These are phyloP conservation scores for Marasmius tenuissimus DNA, from an alignment of 1,284 basidiomycete genomes.

Conservation along the genomic window DNA sequence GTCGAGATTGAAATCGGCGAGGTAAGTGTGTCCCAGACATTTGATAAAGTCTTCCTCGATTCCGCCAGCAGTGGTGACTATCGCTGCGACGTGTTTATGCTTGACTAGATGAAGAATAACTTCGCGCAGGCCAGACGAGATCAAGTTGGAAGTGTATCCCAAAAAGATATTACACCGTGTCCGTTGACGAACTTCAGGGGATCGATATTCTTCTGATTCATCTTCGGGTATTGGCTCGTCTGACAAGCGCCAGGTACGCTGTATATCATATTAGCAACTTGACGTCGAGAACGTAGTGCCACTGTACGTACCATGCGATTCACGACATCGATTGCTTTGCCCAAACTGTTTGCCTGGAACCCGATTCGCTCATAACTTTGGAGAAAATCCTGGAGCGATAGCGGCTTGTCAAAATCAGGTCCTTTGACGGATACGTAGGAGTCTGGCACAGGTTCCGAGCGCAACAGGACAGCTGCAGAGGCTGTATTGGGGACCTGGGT, in stretches of 20 bases:
- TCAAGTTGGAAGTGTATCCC: conserved; percentile 98
- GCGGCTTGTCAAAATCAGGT: conserved; percentile 79
- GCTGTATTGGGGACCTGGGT: conserved; percentile 50
- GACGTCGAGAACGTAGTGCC: conserved; percentile 4
- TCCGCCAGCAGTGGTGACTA: conserved; percentile 98
- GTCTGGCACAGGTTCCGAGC: conserved; percentile 77
- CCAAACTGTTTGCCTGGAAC: conserved; percentile 93
- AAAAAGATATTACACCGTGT: conserved; percentile 89
- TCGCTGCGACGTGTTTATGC: conserved; percentile 85
- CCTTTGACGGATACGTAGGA: conserved; percentile 79
- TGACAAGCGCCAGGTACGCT: conserved; percentile 84
- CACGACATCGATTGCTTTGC: conserved; percentile 87
- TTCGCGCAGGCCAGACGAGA: conserved; percentile 96
- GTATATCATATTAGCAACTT: conserved; percentile 10
- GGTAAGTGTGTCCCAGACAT: conserved; percentile 93
- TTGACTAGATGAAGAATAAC: conserved; percentile 93
- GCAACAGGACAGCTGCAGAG: conserved; percentile 74
- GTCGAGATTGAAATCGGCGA: conserved; percentile 92
- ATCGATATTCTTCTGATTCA: conserved; percentile 64
- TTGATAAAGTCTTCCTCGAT: conserved; percentile 99
- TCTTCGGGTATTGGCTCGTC: conserved; percentile 73
- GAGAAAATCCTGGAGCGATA: conserved; percentile 75
- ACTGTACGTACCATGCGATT: conserved; percentile 74
- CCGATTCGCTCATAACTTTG: conserved; percentile 87
- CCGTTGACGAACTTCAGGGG: conserved; percentile 60